Percentiles rank a stretch among this genome's conserved stretches.
These are phyloP conservation scores for Blastocystis hominis DNA, from an alignment of 352 stramenopile species.

Conservation along the genomic window DNA sequence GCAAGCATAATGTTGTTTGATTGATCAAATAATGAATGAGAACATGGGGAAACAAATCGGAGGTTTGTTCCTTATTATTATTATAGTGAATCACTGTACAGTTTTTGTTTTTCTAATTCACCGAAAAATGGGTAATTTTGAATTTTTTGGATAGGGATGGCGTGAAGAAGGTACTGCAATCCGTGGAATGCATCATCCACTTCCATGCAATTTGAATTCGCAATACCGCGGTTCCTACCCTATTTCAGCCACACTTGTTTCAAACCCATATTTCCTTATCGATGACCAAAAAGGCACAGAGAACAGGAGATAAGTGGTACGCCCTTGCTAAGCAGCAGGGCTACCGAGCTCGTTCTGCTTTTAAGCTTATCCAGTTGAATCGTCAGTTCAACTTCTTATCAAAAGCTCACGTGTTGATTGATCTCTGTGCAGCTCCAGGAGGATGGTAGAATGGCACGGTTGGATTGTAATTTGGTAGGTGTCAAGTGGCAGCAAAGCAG, in stretches of 20 bases:
- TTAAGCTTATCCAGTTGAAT: constrained; percentile 99
- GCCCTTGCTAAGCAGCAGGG: constrained; percentile 77
- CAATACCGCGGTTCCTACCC: no score
- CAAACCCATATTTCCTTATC: neutral
- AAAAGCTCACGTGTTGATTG: constrained; percentile 88
- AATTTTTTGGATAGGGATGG: no score
- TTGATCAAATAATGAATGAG: no score
- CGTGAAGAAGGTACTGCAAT: no score
- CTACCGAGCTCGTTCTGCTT: constrained; percentile 91
- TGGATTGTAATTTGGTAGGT: constrained; percentile 68
- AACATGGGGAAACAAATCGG: no score
- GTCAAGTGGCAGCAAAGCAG: constrained; percentile 68
- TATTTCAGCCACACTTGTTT: neutral
- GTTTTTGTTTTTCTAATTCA: no score
- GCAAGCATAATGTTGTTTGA: neutral
- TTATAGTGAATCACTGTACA: no score
- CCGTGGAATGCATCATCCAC: no score
- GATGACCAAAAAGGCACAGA: constrained; percentile 44
- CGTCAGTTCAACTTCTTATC: constrained; percentile 95
- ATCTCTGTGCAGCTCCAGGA: constrained; percentile 94
- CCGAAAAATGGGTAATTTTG: no score
- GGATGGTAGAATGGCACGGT: constrained; percentile 86
- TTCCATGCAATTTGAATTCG: no score
- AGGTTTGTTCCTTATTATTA: no score
- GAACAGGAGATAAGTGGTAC: constrained; percentile 91